Conservation (phyloP, 177 flowering plant species). For the Vitis hybrid region DNA sequence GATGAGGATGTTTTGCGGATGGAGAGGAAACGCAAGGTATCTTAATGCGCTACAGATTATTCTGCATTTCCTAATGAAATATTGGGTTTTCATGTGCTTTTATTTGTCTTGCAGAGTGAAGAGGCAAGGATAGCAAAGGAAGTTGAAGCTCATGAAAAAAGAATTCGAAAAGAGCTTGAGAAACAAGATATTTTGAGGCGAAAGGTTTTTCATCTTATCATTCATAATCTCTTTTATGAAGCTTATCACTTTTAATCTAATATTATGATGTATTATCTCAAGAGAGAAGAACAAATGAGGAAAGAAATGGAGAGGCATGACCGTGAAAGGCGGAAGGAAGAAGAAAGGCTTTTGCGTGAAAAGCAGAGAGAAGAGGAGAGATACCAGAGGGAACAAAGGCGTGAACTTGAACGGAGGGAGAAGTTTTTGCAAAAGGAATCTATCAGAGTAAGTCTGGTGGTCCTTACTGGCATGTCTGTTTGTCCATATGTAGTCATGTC, state of each 20-base stretch:
- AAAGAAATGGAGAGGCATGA: slow-evolving; percentile 93
- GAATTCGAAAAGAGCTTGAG: slow-evolving; percentile 86
- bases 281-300: slow-evolving; percentile 91
- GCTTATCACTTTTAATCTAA: slow-evolving; percentile 10
- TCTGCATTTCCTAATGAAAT: not conserved
- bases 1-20: slow-evolving; percentile 55
- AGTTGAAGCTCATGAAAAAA: slow-evolving; percentile 87
- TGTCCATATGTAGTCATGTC: not conserved
- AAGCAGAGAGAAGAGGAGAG: slow-evolving; percentile 88
- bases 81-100: not conserved
- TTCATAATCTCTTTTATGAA: not conserved
- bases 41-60: not conserved
- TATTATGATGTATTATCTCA: slow-evolving; percentile 1
- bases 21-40: slow-evolving; percentile 90
- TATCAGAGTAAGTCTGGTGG: slow-evolving; percentile 52
- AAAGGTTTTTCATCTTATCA: slow-evolving; percentile 50
- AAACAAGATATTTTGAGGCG: slow-evolving; percentile 81
- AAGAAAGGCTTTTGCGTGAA: slow-evolving; percentile 86
- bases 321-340: slow-evolving; percentile 90
- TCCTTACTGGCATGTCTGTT: not conserved
- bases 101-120: slow-evolving; percentile 54
- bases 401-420: slow-evolving; percentile 86
- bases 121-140: slow-evolving; percentile 84
- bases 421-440: slow-evolving; percentile 76
- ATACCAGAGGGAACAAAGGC: slow-evolving; percentile 74